phyloP scores from a whole-genome alignment of 2,329 filamentous ascomycete genomes.

The Cercospora sesami region DNA sequence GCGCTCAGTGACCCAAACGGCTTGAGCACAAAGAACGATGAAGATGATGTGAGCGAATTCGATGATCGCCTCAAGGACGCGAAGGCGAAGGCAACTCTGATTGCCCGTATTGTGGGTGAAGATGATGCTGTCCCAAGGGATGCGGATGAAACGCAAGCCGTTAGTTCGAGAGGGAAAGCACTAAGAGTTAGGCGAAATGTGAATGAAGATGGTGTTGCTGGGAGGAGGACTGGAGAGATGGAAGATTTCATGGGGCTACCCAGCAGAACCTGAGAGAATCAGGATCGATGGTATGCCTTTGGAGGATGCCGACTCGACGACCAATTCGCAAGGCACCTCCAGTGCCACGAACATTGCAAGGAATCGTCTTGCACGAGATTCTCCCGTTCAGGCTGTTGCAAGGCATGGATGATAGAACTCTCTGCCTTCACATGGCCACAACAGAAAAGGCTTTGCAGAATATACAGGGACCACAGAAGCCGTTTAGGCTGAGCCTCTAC shows the following conservation, averaged over 20 bases:
- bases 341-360: background rate
- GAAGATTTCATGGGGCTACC: conserved; percentile 41
- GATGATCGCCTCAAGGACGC: conserved; percentile 86
- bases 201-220: conserved; percentile 23
- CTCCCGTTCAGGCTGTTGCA: too few species aligned
- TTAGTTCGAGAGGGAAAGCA: conserved; percentile 15
- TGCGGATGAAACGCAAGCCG: background rate
- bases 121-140: conserved; percentile 18
- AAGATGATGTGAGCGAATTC: conserved; percentile 86
- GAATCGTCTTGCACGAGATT: too few species aligned
- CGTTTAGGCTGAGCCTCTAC: too few species aligned
- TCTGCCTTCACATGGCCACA: background rate
- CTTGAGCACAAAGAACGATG: conserved; percentile 76
- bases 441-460: too few species aligned
- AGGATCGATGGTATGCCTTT: background rate
- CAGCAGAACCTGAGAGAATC: conserved; percentile 7
- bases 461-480: too few species aligned
- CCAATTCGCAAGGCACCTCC: background rate
- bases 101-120: conserved; percentile 68
- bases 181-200: conserved; percentile 29
- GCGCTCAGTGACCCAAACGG: conserved; percentile 77
- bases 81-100: conserved; percentile 77
- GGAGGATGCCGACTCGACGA: background rate
- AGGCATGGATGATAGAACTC: background rate
- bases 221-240: conserved; percentile 39